phyloP scores from a whole-genome alignment of 2,329 filamentous ascomycete genomes.

The Beauveria scarabaeidicola region DNA sequence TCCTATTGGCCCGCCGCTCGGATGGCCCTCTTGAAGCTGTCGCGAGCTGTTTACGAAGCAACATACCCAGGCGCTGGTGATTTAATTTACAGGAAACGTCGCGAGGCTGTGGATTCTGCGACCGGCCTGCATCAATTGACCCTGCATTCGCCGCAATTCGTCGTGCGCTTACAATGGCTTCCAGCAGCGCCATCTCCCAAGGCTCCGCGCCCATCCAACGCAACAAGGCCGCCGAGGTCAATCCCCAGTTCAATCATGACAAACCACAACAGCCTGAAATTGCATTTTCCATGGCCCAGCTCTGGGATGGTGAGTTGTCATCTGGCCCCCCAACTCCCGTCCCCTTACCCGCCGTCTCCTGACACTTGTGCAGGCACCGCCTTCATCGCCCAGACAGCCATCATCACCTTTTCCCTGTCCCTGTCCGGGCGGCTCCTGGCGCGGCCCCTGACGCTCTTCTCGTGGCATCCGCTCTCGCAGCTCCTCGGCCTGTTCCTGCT shows the following conservation, averaged over 20 bases:
- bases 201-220: neutral
- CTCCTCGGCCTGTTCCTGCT: conserved; percentile 62
- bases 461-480: conserved; percentile 71
- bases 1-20: neutral
- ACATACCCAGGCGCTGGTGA: neutral
- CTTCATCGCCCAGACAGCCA: conserved; percentile 69
- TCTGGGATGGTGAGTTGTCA: neutral
- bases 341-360: neutral
- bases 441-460: conserved; percentile 69
- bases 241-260: neutral
- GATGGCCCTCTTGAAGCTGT: neutral
- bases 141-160: neutral
- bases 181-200: neutral
- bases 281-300: neutral
- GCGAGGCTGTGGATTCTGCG: neutral
- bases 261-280: neutral
- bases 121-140: neutral
- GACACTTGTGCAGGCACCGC: conserved; percentile 59
- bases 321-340: neutral
- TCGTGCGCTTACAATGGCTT: neutral
- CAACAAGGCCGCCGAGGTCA: neutral
- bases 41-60: neutral
- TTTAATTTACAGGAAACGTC: neutral
- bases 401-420: conserved; percentile 64
- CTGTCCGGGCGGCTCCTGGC: conserved; percentile 73